These are phyloP conservation scores for Dactylorhiza incarnata DNA, from an alignment of 106 monocot species.

Conservation along the genomic window DNA sequence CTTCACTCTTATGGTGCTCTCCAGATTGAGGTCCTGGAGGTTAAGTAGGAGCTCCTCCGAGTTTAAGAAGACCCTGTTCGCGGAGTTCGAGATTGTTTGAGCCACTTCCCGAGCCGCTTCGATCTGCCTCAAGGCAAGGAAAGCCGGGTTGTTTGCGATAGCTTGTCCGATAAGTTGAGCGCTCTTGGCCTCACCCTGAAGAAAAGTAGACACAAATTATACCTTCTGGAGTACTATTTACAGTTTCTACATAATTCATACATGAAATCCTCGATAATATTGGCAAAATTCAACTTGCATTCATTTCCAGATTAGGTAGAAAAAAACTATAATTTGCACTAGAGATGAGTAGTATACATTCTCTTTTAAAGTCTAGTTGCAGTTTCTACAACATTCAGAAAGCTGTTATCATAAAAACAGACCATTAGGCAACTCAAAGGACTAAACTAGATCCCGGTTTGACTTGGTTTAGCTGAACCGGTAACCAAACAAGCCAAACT, in stretches of 20 bases:
- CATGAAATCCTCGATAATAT: not conserved
- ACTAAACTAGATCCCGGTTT: no score
- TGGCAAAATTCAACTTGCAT: not conserved
- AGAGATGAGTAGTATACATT: not conserved
- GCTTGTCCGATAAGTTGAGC: constrained; percentile 25
- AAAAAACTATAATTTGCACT: not conserved
- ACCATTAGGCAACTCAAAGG: no score
- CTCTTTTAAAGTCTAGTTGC: not conserved
- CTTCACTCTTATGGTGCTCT: not conserved
- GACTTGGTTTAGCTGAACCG: no score
- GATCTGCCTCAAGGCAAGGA: constrained; percentile 22
- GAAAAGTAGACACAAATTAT: not conserved
- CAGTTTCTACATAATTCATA: not conserved
- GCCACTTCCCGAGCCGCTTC: constrained; percentile 31
- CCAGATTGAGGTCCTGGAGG: constrained; percentile 16
- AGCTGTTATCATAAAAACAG: not conserved
- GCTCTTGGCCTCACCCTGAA: constrained; percentile 24
- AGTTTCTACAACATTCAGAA: not conserved
- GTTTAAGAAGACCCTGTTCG: constrained; percentile 21
- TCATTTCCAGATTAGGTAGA: not conserved
- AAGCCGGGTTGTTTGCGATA: constrained; percentile 21
- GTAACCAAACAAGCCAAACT: no score
- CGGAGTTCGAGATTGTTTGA: constrained; percentile 17
- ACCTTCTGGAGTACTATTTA: not conserved
- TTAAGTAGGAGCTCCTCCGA: constrained; percentile 23